phyloP scores from a whole-genome alignment of 129 eudicot species.

The Rutidosis leptorrhynchoides region DNA sequence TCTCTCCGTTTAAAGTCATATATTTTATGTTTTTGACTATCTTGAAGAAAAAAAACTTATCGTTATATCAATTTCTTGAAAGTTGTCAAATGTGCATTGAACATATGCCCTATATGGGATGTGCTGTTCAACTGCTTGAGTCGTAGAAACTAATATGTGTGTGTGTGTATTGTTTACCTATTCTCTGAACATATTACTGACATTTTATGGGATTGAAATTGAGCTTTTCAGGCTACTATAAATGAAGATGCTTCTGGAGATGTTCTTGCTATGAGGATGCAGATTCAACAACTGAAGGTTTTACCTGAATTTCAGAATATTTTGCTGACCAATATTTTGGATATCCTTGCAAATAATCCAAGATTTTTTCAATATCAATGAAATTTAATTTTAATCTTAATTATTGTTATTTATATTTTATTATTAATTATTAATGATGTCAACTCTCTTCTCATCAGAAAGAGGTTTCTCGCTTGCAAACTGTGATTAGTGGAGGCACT shows the following conservation, averaged over 20 bases:
- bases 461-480: slow-evolving; percentile 82
- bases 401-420: slow-evolving; percentile 5
- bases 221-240: slow-evolving; percentile 64
- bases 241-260: slow-evolving; percentile 99
- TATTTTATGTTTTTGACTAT: background rate
- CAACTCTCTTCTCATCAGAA: slow-evolving; percentile 45
- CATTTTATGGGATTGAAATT: background rate
- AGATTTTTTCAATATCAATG: background rate
- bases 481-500: slow-evolving; percentile 64
- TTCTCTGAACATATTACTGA: slow-evolving; percentile 12
- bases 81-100: background rate
- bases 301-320: slow-evolving; percentile 3
- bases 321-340: slow-evolving; percentile 1
- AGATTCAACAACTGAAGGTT: slow-evolving; percentile 95
- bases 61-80: background rate
- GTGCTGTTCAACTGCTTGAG: background rate
- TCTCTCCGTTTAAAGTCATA: background rate
- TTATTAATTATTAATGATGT: slow-evolving; percentile 7
- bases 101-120: background rate
- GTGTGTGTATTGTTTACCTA: background rate
- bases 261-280: slow-evolving; percentile 92
- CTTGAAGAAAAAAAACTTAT: background rate
- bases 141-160: background rate
- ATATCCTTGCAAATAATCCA: background rate
- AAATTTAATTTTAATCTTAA: background rate